Percentiles rank a stretch among this genome's conserved stretches.
Conservation (phyloP, 148 eudicot genomes). For the Chenopodium album region DNA sequence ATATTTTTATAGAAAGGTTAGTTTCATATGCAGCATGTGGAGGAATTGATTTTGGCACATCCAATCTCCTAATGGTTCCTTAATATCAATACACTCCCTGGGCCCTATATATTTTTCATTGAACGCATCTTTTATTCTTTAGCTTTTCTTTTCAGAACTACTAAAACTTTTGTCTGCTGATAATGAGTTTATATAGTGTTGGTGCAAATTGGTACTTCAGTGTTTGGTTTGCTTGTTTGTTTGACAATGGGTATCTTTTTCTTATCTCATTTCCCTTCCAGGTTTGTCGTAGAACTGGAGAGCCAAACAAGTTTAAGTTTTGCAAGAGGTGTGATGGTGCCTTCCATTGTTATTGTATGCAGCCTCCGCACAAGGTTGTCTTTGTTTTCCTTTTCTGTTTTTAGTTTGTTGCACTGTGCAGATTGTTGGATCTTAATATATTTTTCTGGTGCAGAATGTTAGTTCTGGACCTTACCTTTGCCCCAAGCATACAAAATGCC, state of each 20-base stretch:
- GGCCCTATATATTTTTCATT: neutral
- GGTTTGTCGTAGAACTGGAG: slow-evolving; percentile 92
- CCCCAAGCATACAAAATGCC: slow-evolving; percentile 96
- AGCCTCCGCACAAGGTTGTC: slow-evolving; percentile 97
- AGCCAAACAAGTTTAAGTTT: slow-evolving; percentile 84
- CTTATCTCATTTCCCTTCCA: slow-evolving; percentile 16
- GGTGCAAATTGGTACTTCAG: neutral
- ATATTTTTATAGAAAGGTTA: neutral
- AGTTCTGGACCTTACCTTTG: slow-evolving; percentile 91
- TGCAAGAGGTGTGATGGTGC: slow-evolving; percentile 98
- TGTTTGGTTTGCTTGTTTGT: slow-evolving; percentile 11
- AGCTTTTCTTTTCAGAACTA: neutral
- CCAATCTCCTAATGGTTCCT: neutral
- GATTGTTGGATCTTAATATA: neutral
- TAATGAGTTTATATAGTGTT: neutral
- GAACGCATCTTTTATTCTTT: neutral
- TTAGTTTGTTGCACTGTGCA: neutral
- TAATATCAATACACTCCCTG: neutral
- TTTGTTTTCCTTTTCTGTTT: neutral
- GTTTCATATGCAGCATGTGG: neutral
- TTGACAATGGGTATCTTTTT: neutral
- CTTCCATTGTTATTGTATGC: slow-evolving; percentile 94
- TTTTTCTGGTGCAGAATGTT: slow-evolving; percentile 63
- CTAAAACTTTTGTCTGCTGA: neutral
- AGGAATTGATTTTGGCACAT: neutral